Base-by-base conservation (phyloP, 2,329 filamentous ascomycete species). In the Huntiella moniliformis region DNA sequence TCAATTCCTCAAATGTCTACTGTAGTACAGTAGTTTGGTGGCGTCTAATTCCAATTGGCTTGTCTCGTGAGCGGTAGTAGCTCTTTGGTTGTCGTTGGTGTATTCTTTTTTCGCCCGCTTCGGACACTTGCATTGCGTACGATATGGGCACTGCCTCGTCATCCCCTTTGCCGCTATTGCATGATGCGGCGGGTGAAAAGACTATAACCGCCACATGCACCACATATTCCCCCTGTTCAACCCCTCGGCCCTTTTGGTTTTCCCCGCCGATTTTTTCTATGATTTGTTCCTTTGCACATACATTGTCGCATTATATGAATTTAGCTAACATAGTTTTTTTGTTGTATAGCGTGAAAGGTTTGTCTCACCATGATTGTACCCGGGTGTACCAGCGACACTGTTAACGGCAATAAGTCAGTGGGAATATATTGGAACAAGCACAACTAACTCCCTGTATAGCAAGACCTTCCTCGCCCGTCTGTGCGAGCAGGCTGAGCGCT, bases 391-490 rank as follows among this genome's bases (percentile, higher is more conserved):
- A 17, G 22, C 38, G 15, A 39, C 15, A 39, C 17, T 16, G 3
- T 39, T n/a, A 11, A 39, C 22, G 13, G 17, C 16, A 12, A 39
- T 39, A 16, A 28, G 7, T 13, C 8, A 17, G 28, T 13, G 5
- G 13, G 33, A 43, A 38, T 31, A 43, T 38, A 8, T n/a, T n/a
- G 18, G 22, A 28, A 12, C 35, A 35, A 37, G 28, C 8, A 10
- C 41, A 46, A 44, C 47, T 49, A 43, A 49, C 48, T 38, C 33
- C 18, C 22, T n/a, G 32, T 44, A 63, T 65, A 94, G 86, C 82
- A 96, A 96, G 81, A 96, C 91, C 64, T 96, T 96, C 77, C 85
- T 96, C 67, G 91, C 91, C 68, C 81, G 91, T 73, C 86, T 98
- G 65, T 96, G 91, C 76, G 91, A 96, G 83, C 91, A 98, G 79